Evolutionary conservation across 805 yeast genomes (phyloP).

Genomic region (Scheffersomyces lignosus): DNA sequence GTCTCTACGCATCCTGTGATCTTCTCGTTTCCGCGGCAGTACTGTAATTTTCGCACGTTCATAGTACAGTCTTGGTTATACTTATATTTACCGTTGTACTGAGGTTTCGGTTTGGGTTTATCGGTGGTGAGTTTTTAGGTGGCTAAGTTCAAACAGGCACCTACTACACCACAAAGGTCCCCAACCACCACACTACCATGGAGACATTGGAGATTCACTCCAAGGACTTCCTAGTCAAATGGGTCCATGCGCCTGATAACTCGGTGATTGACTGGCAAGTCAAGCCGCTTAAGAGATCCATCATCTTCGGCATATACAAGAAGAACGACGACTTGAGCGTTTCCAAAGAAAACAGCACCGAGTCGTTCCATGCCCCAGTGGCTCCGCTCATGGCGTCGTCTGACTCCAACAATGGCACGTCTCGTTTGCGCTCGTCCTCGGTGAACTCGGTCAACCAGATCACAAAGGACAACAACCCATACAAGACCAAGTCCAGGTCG

Average conservation of each 20-base stretch:
- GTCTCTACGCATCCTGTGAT: no score
- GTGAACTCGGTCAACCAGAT: slow-evolving; percentile 34
- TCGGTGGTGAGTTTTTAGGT: no score
- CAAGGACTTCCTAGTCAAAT: slow-evolving; percentile 84
- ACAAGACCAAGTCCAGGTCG: slow-evolving; percentile 33
- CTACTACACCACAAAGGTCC: no score
- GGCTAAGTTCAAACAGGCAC: no score
- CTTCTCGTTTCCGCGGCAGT: no score
- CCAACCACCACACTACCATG: no score
- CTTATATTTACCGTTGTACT: no score
- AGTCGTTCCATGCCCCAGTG: background rate
- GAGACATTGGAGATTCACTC: slow-evolving; percentile 90
- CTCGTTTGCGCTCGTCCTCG: slow-evolving; percentile 26
- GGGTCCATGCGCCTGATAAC: slow-evolving; percentile 78
- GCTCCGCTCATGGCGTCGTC: background rate
- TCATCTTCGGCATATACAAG: slow-evolving; percentile 41
- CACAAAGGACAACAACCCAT: slow-evolving; percentile 27
- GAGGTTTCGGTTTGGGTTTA: no score
- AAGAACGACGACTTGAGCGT: slow-evolving; percentile 29
- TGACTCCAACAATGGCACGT: slow-evolving; percentile 10
- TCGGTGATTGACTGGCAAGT: slow-evolving; percentile 74
- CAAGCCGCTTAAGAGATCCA: slow-evolving; percentile 59
- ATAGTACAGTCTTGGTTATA: no score
- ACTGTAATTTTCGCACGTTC: no score
- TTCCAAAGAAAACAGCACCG: slow-evolving; percentile 1